phyloP scores from a whole-genome alignment of 208 protist genomes.

The Perkinsela sp. region DNA sequence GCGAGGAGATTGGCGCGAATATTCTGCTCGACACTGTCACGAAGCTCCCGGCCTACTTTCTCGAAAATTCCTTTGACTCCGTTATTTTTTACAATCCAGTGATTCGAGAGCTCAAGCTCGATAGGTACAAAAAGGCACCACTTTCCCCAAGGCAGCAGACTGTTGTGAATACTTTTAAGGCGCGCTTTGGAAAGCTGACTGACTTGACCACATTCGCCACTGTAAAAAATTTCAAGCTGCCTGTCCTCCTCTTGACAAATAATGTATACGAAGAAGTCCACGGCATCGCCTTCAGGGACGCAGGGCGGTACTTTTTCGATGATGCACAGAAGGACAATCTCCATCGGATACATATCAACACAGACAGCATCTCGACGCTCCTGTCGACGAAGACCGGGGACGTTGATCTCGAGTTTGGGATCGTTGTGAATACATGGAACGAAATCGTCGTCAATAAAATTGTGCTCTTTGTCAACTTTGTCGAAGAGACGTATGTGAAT shows the following conservation, averaged over 20 bases:
- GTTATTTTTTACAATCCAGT: background rate
- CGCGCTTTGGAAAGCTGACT: background rate
- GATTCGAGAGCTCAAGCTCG: background rate
- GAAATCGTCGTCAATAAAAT: background rate
- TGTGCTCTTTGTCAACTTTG: background rate
- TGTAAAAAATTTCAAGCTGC: background rate
- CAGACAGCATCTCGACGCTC: background rate
- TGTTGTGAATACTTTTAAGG: background rate
- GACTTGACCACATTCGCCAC: background rate
- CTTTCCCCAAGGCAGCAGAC: background rate
- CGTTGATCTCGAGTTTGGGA: background rate
- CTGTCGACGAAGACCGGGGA: background rate
- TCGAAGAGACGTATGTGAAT: background rate
- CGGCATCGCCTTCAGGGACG: background rate
- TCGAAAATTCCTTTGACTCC: background rate
- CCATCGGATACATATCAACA: background rate
- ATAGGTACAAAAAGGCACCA: background rate
- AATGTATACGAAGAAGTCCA: slow-evolving; percentile 1
- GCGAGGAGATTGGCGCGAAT: background rate
- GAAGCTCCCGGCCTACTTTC: background rate
- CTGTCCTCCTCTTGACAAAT: background rate
- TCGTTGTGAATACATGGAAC: background rate
- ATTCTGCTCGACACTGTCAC: background rate
- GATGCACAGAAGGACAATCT: background rate
- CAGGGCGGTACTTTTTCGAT: background rate